These are phyloP conservation scores for Pulveroboletus sp. DNA, from an alignment of 768 basidiomycete genomes.

Conservation along the genomic window DNA sequence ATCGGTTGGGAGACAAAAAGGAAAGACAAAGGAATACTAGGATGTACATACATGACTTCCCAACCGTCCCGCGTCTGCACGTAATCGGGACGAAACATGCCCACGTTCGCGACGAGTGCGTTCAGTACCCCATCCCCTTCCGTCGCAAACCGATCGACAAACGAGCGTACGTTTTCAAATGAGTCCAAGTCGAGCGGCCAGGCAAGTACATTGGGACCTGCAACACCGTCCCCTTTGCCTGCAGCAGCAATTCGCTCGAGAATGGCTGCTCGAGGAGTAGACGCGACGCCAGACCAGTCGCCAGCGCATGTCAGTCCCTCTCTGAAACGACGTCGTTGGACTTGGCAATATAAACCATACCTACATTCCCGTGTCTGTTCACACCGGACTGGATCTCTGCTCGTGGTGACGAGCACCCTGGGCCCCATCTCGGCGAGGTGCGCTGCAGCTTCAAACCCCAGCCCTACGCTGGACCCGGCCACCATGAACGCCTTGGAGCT, in stretches of 20 bases:
- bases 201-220: constrained; percentile 10
- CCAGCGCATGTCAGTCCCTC: neutral
- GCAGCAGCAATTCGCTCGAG: constrained; percentile 9
- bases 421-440: constrained; percentile 32
- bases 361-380: constrained; percentile 12
- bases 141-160: constrained; percentile 26
- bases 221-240: neutral
- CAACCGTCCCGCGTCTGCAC: constrained; percentile 38
- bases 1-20: neutral
- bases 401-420: constrained; percentile 29
- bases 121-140: constrained; percentile 20
- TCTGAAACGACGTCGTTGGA: neutral
- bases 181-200: constrained; percentile 32
- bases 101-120: constrained; percentile 31
- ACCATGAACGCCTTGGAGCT: constrained; percentile 44
- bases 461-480: constrained; percentile 42
- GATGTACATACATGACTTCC: constrained; percentile 41
- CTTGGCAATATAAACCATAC: neutral
- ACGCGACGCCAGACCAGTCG: neutral
- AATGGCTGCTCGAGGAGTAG: neutral
- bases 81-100: constrained; percentile 13
- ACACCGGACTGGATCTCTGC: constrained; percentile 27
- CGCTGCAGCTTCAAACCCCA: constrained; percentile 24
- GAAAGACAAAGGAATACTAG: neutral
- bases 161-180: constrained; percentile 29